Evolutionary conservation across 73 alveolate genomes (phyloP), one percentile per base, ranked within the genome.

Genomic region (Paramecium sexaurelia): DNA sequence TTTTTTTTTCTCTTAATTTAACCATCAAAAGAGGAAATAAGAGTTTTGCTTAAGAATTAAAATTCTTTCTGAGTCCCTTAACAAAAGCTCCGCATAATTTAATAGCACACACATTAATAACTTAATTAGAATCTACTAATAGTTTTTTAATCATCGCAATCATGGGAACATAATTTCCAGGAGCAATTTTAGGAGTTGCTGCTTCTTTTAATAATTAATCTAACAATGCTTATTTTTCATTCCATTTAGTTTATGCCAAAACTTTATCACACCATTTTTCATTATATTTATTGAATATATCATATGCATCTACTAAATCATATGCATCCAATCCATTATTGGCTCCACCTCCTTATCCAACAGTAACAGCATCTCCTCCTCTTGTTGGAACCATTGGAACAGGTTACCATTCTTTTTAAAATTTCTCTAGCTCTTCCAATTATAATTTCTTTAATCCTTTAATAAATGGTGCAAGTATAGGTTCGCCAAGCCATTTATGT

Each of bases 241-340:
- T 87, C 98, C 98, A 96, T 55, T 95, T 93, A 43, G 93, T 94
- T 41, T 84, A 66, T 17, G 95, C 97, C 1, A 86, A 43, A 8
- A 96, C 93, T 47, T 87, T 85, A 55, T 95, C 97, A 35, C 93
- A 75, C 98, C 98, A 96, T 37, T 86, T 95, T 10, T 94, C 94
- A 40, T 91, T 94, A 84, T 61, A 96, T 67, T 93, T 92, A 55
- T 85, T 84, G 41, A 95, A 93, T 5, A 95, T 33, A 93, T 96
- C 97, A 8, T 75, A 94, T 55, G 96, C 97, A 55, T 96, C 98
- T 11, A 89, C 96, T 55, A 96, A 66, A 41, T 96, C 98, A 61
- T 75, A 94, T 5, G 93, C 94, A 83, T 95, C 97, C 3, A 69
- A 55, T 71, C 91, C 96, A 86, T 78, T 36, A 39, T 89, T 93